Percentiles rank a stretch among this genome's conserved stretches.
Evolutionary conservation across 345 rosid species (phyloP).

Genomic region (Aquilaria yunnanensis): DNA sequence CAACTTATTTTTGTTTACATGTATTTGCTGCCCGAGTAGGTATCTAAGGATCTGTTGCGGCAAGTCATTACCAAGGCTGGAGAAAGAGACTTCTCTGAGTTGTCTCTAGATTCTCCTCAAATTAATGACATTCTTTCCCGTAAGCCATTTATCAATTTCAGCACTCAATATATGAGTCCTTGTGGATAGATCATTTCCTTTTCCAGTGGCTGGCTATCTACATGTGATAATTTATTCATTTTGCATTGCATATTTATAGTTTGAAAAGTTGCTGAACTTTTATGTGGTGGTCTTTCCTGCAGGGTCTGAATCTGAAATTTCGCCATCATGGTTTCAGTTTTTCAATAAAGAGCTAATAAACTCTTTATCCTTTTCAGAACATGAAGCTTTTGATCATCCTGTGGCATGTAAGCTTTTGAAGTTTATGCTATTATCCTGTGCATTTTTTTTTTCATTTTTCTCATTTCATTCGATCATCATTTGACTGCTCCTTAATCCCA

Average conservation of each 20-base stretch:
- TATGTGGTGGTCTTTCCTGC: conserved; percentile 19
- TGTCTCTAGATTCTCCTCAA: conserved; percentile 56
- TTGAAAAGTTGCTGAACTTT: conserved; percentile 4
- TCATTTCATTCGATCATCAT: too few relatives aligned
- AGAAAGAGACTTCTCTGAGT: conserved; percentile 48
- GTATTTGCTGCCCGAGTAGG: conserved; percentile 37
- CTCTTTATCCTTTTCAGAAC: conserved; percentile 75
- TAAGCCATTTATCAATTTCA: conserved; percentile 28
- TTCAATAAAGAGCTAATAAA: conserved; percentile 76
- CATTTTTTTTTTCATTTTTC: not conserved
- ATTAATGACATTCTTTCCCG: conserved; percentile 49
- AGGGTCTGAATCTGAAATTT: conserved; percentile 68
- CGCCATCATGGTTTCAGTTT: conserved; percentile 83
- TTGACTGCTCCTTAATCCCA: not conserved
- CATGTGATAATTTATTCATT: not conserved
- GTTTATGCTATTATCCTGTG: not conserved
- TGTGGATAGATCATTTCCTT: not conserved
- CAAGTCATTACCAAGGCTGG: conserved; percentile 70
- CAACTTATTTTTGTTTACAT: conserved; percentile 15
- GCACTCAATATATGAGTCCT: not conserved
- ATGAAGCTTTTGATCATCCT: conserved; percentile 98
- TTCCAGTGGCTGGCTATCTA: not conserved
- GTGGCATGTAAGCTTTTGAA: conserved; percentile 77
- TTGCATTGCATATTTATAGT: conserved; percentile 1
- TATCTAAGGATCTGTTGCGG: conserved; percentile 67